Base-by-base conservation (phyloP, 176 grass and related monocot genomes). In the Aechmea fasciata region DNA sequence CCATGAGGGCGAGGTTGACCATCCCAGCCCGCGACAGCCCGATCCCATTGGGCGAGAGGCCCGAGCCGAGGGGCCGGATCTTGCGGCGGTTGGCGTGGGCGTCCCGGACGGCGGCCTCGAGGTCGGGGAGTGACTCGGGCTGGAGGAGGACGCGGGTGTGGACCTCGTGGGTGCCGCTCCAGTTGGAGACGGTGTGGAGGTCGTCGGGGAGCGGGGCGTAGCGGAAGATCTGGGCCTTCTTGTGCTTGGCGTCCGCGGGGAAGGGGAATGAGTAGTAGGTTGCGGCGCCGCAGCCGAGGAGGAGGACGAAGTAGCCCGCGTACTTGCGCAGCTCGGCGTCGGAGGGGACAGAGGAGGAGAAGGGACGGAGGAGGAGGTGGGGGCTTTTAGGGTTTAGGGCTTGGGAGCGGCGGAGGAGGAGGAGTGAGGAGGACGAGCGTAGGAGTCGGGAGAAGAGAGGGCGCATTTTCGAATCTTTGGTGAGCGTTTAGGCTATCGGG, bases 121-220 rank as follows among this genome's bases (percentile, higher is more conserved):
- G 90, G 5, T 83, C 84, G 19, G 61, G 14, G 50, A 92, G 47
- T 28, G 81, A 85, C 71, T 97, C 89, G 3, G 89, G 86, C 77
- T 99, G 84, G 75, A 93, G 82, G 79, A 99, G 74, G 71, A 90
- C 86, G 41, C 83, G 85, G 29, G 92, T 82, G 77, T 81, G 80
- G 47, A 91, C 88, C 88, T 96, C 88, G 77, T 96, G 92, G 23
- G 92, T 96, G 75, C 75, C 92, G 69, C 92, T 96, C 92, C 85
- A 91, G 69, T 96, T 96, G 79, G 83, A 89, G 63, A 96, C 92
- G 29, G 83, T 63, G 85, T 89, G 85, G 63, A 96, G 85, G 71
- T 96, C 92, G 18, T 96, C 85, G 2, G 88, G 79, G 54, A 92
- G 87, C 15, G 89, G 84, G 54, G 77, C 82, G 89, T 97, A 92